Base-by-base conservation (phyloP, 768 basidiomycete species). In the Thelephora aurantiotincta region DNA sequence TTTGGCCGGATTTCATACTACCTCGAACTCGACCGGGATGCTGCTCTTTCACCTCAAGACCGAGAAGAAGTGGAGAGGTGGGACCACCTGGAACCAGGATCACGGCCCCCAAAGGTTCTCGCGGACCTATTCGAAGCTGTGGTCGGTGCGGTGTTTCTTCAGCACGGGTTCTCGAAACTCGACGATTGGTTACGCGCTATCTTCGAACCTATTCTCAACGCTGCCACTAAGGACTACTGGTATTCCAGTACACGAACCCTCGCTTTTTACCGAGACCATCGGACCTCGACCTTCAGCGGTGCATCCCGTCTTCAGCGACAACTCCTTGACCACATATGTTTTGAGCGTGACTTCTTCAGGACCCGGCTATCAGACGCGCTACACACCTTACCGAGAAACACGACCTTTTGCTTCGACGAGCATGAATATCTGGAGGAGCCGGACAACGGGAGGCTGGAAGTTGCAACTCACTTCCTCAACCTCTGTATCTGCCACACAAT, bases 41-140 rank as follows among this genome's bases (percentile, higher is more conserved):
- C 63, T 20, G 51, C 49, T 7, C 51, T 64, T 22, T 56, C 57
- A 36, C 45, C 35, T 2, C 30, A 30, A 2, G 58, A 62, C 41
- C 22, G 38, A 3, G 5, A 37, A 23, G 53, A 49, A 19, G 47
- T 58, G n/a, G 36, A 52, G 11, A 45, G 45, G 18, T 63, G 60
- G 61, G 49, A 52, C 11, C 56, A 55, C 6, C 33, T 30, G 20
- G 34, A 43, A 4, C 34, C 34, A 11, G 34, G 49, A 6, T 36
- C 55, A 6, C 64, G 26, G 9, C 26, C 63, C 1, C 64, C 64
- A 0, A 64, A 65, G 44, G 52, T 51, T 3, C 55, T 64, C 11
- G 63, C 60, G 6, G 61, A 65, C 46, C 53, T 65, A 12, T 63
- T 65, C 41, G 64, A 65, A 44, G 53, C 62, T 0, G 61, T 60